These are phyloP conservation scores for Actinomortierella ambigua DNA, from an alignment of 371 early-diverging fungal species.

Conservation along the genomic window DNA sequence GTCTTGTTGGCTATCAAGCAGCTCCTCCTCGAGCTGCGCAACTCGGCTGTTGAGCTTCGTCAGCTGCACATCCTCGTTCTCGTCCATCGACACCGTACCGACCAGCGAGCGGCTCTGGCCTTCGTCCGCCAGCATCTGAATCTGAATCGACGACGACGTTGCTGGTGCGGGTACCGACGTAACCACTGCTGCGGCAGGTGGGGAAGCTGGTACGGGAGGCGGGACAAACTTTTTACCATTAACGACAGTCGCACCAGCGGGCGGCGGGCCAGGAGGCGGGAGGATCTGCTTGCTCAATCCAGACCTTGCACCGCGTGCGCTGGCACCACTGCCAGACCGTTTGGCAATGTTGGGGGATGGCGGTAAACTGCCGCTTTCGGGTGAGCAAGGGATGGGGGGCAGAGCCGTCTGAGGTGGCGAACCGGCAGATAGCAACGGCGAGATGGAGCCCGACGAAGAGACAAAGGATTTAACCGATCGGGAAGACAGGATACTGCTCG, in stretches of 20 bases:
- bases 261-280: conserved; percentile 20
- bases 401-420: conserved; percentile 43
- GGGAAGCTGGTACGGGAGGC: conserved; percentile 39
- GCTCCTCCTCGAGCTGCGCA: conserved; percentile 39
- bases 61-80: conserved; percentile 26
- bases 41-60: conserved; percentile 38
- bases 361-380: neutral
- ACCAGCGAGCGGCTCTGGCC: conserved; percentile 40
- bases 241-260: conserved; percentile 8
- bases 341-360: conserved; percentile 10
- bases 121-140: conserved; percentile 38
- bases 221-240: conserved; percentile 36
- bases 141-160: conserved; percentile 30
- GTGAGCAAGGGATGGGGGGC: conserved; percentile 28
- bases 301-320: conserved; percentile 37
- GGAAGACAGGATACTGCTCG: conserved; percentile 24
- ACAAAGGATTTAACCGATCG: conserved; percentile 28
- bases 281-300: conserved; percentile 40
- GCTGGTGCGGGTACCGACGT: neutral
- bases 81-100: conserved; percentile 33
- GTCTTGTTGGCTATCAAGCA: conserved; percentile 43
- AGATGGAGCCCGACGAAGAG: conserved; percentile 17
- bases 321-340: conserved; percentile 34
- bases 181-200: neutral
- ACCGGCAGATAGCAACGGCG: conserved; percentile 21